Base-by-base conservation (phyloP, 331 rosid genomes). In the Ulmus americana region DNA sequence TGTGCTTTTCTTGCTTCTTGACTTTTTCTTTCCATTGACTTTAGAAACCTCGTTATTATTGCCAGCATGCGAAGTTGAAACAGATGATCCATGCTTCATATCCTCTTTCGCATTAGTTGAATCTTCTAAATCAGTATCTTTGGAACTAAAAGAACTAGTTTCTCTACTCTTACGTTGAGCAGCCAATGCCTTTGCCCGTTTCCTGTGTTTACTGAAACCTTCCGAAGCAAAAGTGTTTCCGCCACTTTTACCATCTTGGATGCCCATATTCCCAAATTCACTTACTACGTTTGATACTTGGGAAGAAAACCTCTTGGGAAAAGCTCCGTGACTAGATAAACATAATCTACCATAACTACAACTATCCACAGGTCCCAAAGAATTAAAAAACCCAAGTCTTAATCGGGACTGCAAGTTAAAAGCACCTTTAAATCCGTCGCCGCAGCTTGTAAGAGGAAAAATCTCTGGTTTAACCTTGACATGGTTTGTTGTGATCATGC, bases 281-380 rank as follows among this genome's bases (percentile, higher is more conserved):
- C 39, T 77, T 50, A 51, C 59, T 48, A 47, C 61, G 41, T 59
- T 66, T 38, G 59, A 28, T 43, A 63, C 77, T 14, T 71, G 60
- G 49, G 95, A 82, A 44, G 81, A 78, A 12, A 82, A 85, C 50
- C 83, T 76, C 79, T 62, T 78, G 40, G 75, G 53, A 48, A 71
- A 75, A 49, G 51, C 75, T 61, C 77, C 78, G 60, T 69, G 69
- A 59, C 46, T 70, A 55, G 55, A 35, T 46, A 61, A 67, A 52
- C 69, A 69, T 42, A 66, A 65, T 16, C 72, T 61, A 12, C 58
- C 73, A 40, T 40, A 51, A 53, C 70, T 45, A 40, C 78, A 35
- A 69, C 40, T 61, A 55, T 49, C 57, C 60, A 65, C 59, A 22
- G 72, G 67, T 61, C 81, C 74, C 50, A 68, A 10, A 44, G 70